phyloP scores from a whole-genome alignment of 2,329 filamentous ascomycete species.

The Trichoderma aggressivum region DNA sequence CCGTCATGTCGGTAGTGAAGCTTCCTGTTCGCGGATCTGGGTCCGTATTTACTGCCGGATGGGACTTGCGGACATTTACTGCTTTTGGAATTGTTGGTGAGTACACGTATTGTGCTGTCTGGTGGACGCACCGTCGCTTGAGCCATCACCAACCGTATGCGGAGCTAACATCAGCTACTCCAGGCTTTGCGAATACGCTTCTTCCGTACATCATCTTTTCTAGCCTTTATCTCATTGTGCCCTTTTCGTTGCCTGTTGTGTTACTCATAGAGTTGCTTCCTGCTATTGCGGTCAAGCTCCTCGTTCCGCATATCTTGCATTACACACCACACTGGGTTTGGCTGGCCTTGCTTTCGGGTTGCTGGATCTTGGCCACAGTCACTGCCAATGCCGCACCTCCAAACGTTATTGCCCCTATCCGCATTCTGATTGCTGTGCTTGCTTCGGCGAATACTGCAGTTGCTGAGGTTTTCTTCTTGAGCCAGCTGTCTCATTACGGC shows the following conservation, averaged over 20 bases:
- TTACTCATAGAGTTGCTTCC: slow-evolving; percentile 25
- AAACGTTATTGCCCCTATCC: slow-evolving; percentile 32
- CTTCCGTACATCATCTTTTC: slow-evolving; percentile 9
- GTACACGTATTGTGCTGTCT: neutral
- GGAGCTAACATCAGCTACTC: neutral
- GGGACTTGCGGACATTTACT: neutral
- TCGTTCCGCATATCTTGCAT: slow-evolving; percentile 29
- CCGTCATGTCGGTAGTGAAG: neutral
- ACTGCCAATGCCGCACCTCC: slow-evolving; percentile 22
- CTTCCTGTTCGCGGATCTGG: neutral
- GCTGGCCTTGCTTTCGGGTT: slow-evolving; percentile 26
- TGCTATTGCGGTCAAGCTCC: slow-evolving; percentile 29
- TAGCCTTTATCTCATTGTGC: slow-evolving; percentile 2
- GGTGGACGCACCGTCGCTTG: neutral
- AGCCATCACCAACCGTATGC: neutral
- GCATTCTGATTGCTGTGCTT: slow-evolving; percentile 30
- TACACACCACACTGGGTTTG: slow-evolving; percentile 30
- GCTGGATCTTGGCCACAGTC: slow-evolving; percentile 24
- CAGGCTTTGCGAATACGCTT: neutral
- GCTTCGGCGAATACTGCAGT: slow-evolving; percentile 30
- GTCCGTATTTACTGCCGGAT: neutral
- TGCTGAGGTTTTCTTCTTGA: slow-evolving; percentile 34
- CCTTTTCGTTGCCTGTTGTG: neutral
- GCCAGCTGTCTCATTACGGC: slow-evolving; percentile 30
- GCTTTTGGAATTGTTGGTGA: slow-evolving; percentile 8